Percentiles rank a stretch among this genome's conserved stretches.
Evolutionary conservation across 768 basidiomycete genomes (phyloP).

Genomic region (Leccinum uliginosum): DNA sequence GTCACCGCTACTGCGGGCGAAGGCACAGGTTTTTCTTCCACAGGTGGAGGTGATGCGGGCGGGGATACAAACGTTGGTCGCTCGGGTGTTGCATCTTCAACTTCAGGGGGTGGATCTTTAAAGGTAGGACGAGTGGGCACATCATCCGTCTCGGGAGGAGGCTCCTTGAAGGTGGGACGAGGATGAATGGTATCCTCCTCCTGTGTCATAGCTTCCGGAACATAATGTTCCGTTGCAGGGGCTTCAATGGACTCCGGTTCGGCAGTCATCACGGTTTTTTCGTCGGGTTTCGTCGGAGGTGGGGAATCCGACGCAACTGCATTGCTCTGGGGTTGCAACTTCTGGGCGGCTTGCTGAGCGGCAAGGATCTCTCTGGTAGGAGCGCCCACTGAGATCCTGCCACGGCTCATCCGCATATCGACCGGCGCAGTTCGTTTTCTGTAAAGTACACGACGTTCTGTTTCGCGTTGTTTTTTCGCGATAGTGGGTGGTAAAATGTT

Average conservation of each 20-base stretch:
- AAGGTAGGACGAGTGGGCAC: slow-evolving; percentile 43
- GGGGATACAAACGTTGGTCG: slow-evolving; percentile 19
- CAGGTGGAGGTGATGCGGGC: slow-evolving; percentile 23
- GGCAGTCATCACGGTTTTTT: slow-evolving; percentile 11
- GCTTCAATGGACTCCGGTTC: slow-evolving; percentile 16
- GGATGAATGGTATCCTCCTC: slow-evolving; percentile 20
- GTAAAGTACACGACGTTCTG: slow-evolving; percentile 83
- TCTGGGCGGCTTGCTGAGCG: slow-evolving; percentile 62
- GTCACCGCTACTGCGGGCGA: slow-evolving; percentile 37
- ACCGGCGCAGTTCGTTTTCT: slow-evolving; percentile 84
- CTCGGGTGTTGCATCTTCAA: slow-evolving; percentile 34
- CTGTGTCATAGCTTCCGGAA: slow-evolving; percentile 1
- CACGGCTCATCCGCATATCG: slow-evolving; percentile 84
- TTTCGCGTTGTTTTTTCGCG: slow-evolving; percentile 80
- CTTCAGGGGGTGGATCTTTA: slow-evolving; percentile 62
- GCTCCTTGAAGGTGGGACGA: slow-evolving; percentile 57
- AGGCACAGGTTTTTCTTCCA: slow-evolving; percentile 18
- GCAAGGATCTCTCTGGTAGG: slow-evolving; percentile 69
- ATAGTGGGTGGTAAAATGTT: slow-evolving; percentile 78
- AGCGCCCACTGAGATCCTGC: slow-evolving; percentile 65
- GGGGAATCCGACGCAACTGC: slow-evolving; percentile 12
- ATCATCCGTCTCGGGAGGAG: slow-evolving; percentile 41
- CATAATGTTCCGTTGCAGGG: background rate
- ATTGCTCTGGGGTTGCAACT: slow-evolving; percentile 29
- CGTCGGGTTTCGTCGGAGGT: slow-evolving; percentile 14